Evolutionary conservation across 148 eudicot species (phyloP).

Genomic region (Nepenthes mirabilis): DNA sequence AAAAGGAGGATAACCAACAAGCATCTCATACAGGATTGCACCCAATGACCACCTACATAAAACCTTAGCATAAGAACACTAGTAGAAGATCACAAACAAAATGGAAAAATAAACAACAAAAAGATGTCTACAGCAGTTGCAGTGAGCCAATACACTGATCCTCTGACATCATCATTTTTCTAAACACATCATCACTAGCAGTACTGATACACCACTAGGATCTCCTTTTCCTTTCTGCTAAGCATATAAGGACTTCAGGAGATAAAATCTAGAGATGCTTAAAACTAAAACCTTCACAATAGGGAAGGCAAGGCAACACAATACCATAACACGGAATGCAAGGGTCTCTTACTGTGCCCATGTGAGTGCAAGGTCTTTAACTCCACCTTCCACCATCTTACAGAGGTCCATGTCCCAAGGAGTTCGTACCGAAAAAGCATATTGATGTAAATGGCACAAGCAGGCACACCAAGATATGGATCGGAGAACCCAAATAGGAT

Average conservation of each 20-base stretch:
- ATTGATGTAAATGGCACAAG: too few relatives aligned
- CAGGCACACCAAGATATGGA: too few relatives aligned
- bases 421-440: too few relatives aligned
- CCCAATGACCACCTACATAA: conserved; percentile 93
- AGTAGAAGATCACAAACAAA: background rate
- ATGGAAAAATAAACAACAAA: background rate
- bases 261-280: too few relatives aligned
- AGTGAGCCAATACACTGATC: background rate
- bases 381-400: too few relatives aligned
- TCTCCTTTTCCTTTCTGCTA: background rate
- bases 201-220: background rate
- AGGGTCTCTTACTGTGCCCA: too few relatives aligned
- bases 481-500: too few relatives aligned
- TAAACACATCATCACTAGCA: background rate
- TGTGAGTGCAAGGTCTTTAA: too few relatives aligned
- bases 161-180: background rate
- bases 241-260: background rate
- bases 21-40: conserved; percentile 97
- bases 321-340: too few relatives aligned
- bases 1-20: conserved; percentile 95
- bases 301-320: too few relatives aligned
- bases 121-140: background rate
- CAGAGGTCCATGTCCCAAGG: too few relatives aligned
- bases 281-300: too few relatives aligned
- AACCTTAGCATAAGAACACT: conserved; percentile 5